Conservation (phyloP, 2,329 filamentous ascomycete genomes). For the Cercospora beticola region DNA sequence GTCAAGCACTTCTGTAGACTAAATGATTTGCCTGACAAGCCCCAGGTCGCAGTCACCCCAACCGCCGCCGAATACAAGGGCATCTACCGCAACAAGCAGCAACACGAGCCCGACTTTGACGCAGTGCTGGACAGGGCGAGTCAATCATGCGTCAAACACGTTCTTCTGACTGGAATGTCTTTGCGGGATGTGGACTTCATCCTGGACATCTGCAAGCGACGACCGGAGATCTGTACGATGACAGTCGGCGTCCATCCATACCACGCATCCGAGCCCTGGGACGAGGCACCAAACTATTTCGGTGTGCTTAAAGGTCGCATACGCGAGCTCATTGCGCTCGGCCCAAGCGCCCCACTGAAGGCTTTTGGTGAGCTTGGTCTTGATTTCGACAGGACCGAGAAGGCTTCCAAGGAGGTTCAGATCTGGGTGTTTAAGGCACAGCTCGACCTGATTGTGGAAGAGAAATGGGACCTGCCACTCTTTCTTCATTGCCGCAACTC, state of each 20-base stretch:
- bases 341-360: conserved; percentile 36
- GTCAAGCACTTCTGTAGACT: not conserved
- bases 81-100: conserved; percentile 52
- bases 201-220: conserved; percentile 27
- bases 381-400: conserved; percentile 51
- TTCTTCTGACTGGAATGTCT: conserved; percentile 43
- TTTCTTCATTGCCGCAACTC: conserved; percentile 47
- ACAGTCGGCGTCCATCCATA: conserved; percentile 56
- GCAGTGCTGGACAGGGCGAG: conserved; percentile 46
- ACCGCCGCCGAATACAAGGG: conserved; percentile 49
- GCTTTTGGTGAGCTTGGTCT: conserved; percentile 54
- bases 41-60: conserved; percentile 38
- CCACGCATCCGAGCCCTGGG: conserved; percentile 48
- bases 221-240: conserved; percentile 41
- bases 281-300: conserved; percentile 28
- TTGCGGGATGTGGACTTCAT: conserved; percentile 43
- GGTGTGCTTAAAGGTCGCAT: conserved; percentile 30
- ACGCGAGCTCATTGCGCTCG: conserved; percentile 23
- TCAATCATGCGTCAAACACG: conserved; percentile 45
- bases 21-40: not conserved
- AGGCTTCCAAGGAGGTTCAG: conserved; percentile 46
- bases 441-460: conserved; percentile 42
- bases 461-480: conserved; percentile 41
- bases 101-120: conserved; percentile 49
- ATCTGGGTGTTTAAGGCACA: conserved; percentile 45